Evolutionary conservation across 2,329 filamentous ascomycete genomes (phyloP).

Genomic region (Dryadomyces quercivorus): DNA sequence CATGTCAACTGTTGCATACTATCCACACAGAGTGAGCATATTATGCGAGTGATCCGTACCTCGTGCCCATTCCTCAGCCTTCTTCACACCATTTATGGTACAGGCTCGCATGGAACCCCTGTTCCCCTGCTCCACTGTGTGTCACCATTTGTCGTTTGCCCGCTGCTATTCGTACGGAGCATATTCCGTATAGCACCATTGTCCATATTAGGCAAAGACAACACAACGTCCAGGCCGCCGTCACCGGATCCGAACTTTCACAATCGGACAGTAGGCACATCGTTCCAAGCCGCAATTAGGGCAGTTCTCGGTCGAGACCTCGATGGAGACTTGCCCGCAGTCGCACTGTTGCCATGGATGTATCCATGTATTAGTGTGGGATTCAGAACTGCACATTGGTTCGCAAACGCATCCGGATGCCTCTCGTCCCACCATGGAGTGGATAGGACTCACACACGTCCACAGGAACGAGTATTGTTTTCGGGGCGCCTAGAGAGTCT

Average conservation of each 20-base stretch:
- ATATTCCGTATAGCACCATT: no score
- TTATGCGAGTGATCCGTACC: no score
- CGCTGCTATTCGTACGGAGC: no score
- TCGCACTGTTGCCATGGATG: neutral
- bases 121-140: no score
- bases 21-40: no score
- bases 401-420: neutral
- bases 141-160: no score
- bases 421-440: neutral
- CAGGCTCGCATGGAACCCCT: no score
- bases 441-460: neutral
- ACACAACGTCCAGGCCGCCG: no score
- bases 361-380: neutral
- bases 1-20: no score
- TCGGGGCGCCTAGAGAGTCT: neutral
- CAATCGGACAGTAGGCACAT: neutral
- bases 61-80: no score
- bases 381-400: neutral
- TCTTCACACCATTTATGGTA: no score
- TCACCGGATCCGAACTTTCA: neutral
- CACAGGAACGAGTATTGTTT: neutral
- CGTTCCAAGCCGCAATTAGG: neutral
- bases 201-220: no score
- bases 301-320: neutral
- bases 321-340: neutral